phyloP scores from a whole-genome alignment of 345 rosid genomes.

The Salix purpurea region DNA sequence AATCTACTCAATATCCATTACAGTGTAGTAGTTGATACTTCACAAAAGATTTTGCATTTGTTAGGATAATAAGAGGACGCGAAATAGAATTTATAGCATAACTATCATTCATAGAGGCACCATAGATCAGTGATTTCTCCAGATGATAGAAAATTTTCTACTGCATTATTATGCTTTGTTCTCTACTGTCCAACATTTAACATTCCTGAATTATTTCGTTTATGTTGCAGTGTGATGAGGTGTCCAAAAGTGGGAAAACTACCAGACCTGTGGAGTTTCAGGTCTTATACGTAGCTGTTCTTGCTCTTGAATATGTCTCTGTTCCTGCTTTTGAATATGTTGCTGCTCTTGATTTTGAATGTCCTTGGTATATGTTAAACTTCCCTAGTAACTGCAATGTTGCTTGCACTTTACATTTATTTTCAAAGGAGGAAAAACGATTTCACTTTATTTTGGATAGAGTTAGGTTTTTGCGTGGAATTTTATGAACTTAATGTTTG shows the following conservation, averaged over 20 bases:
- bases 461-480: not conserved
- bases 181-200: not conserved
- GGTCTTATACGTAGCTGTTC: conserved; percentile 28
- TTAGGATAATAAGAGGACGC: no score
- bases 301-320: not conserved
- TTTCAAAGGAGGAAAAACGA: no score
- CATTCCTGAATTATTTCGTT: not conserved
- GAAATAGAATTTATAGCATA: no score
- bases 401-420: not conserved
- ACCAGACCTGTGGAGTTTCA: conserved; percentile 52
- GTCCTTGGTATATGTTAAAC: not conserved
- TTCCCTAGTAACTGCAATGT: not conserved
- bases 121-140: no score
- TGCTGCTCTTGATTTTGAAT: no score
- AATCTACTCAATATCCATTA: no score
- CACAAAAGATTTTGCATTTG: no score
- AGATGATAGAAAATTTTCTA: not conserved
- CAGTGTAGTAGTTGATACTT: no score
- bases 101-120: no score
- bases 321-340: no score
- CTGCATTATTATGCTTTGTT: not conserved
- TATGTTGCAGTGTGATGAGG: conserved; percentile 57
- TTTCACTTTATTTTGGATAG: not conserved
- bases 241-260: conserved; percentile 46
- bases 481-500: not conserved